Evolutionary conservation across 208 protist species (phyloP).

Genomic region (Trypanosoma lewisi): DNA sequence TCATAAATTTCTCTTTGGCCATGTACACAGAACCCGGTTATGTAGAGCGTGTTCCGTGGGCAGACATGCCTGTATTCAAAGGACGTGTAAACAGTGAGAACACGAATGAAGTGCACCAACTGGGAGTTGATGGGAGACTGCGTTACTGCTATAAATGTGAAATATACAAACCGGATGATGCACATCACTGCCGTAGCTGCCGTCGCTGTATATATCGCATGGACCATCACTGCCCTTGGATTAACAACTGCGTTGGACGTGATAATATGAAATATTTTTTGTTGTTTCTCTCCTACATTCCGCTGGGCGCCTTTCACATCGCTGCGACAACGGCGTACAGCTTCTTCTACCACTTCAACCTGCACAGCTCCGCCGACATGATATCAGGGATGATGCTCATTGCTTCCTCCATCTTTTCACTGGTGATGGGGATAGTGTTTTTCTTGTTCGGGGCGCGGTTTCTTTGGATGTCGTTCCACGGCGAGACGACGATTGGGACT

Average conservation of each 20-base stretch:
- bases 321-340: constrained; percentile 46
- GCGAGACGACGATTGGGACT: constrained; percentile 56
- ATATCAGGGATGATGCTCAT: constrained; percentile 23
- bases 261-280: constrained; percentile 83
- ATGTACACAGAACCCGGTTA: constrained; percentile 33
- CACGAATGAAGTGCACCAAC: constrained; percentile 32
- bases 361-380: not conserved
- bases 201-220: constrained; percentile 63
- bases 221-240: constrained; percentile 82
- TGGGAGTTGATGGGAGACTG: constrained; percentile 27
- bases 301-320: constrained; percentile 70
- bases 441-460: constrained; percentile 45
- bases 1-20: constrained; percentile 40
- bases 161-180: constrained; percentile 69
- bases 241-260: constrained; percentile 75
- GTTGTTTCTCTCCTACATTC: constrained; percentile 53
- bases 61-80: constrained; percentile 23
- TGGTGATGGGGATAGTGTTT: constrained; percentile 51
- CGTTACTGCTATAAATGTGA: constrained; percentile 24
- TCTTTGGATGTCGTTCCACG: constrained; percentile 42
- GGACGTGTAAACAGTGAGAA: constrained; percentile 27
- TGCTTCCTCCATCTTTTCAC: constrained; percentile 42
- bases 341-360: constrained; percentile 37
- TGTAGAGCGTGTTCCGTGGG: constrained; percentile 36
- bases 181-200: constrained; percentile 82